Base-by-base conservation (phyloP, 306 rosid species). In the Cajanus cajan region DNA sequence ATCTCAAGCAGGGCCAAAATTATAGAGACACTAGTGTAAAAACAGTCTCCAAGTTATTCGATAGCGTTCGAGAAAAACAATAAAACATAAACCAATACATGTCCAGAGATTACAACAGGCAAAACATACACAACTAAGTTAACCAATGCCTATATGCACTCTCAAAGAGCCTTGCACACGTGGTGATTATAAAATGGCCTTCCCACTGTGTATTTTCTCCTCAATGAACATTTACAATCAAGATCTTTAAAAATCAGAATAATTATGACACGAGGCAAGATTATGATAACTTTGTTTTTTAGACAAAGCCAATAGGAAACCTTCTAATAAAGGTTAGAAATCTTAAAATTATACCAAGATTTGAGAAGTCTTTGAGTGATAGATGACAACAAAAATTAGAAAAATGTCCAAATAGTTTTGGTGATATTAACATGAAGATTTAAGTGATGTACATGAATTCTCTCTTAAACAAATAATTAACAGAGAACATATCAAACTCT, bases 11-110 rank as follows among this genome's bases (percentile, higher is more conserved):
- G 68, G 99, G 97, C 98, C 99, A 95, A 72, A 85, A 90, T 85
- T 89, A 95, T 51, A 95, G 86, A 82, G 97, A 82, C 82, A 93
- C 90, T 11, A 91, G 44, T 12, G 96, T 91, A 81, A 95, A 92
- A 86, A 90, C 93, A 40, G 99, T 90, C 86, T 95, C 99, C 88
- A 91, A 57, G 86, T 90, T 80, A 87, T 95, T 95, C 25, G 99
- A 95, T 7, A 95, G 72, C 2, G 99, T 91, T n/a, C 96, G 97
- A 25, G 90, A 79, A 81, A 85, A 67, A 76, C 96, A 87, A 85
- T 87, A 95, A 85, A 95, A 88, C 90, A 90, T 87, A 71, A 95
- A 92, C 98, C 98, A 91, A 88, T 93, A n/a, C 44, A 21, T 8
- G 54, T 39, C 57, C 52, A 76, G 28, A 58, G 52, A 47, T 59